Evolutionary conservation across 2,329 filamentous ascomycete genomes (phyloP).

Genomic region (Alternaria viburni): DNA sequence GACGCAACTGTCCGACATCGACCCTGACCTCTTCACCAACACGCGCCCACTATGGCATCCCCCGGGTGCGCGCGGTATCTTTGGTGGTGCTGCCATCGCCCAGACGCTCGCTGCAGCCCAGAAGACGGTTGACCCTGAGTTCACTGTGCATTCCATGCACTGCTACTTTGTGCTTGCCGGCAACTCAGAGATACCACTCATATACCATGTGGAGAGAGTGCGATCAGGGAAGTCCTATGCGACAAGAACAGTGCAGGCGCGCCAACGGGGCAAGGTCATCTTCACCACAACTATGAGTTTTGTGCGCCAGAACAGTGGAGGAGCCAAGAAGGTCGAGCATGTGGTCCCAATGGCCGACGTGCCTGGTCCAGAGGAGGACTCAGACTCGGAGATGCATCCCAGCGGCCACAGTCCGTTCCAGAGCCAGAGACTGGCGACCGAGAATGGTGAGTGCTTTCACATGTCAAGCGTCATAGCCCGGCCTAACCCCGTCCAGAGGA

Average conservation of each 20-base stretch:
- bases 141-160: slow-evolving; percentile 94
- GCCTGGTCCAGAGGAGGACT: slow-evolving; percentile 52
- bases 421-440: slow-evolving; percentile 62
- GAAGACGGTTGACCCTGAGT: slow-evolving; percentile 79
- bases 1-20: slow-evolving; percentile 77
- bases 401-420: slow-evolving; percentile 60
- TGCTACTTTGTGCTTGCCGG: slow-evolving; percentile 98
- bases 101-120: slow-evolving; percentile 89
- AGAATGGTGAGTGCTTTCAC: slow-evolving; percentile 54
- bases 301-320: slow-evolving; percentile 68
- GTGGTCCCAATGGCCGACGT: slow-evolving; percentile 61
- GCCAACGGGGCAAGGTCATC: slow-evolving; percentile 86
- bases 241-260: slow-evolving; percentile 93
- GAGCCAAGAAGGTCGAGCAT: slow-evolving; percentile 68
- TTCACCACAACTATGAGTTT: slow-evolving; percentile 97
- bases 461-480: background rate
- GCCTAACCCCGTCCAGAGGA: slow-evolving; percentile 45
- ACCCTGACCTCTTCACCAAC: slow-evolving; percentile 92
- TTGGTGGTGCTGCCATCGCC: slow-evolving; percentile 90
- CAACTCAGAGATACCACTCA: slow-evolving; percentile 80
- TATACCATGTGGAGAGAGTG: slow-evolving; percentile 95
- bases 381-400: slow-evolving; percentile 40
- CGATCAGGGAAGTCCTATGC: slow-evolving; percentile 88
- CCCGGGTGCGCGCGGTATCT: slow-evolving; percentile 88
- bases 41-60: slow-evolving; percentile 91